Percentiles rank a stretch among this genome's conserved stretches.
These are phyloP conservation scores for Xylariales sp. DNA, from an alignment of 2,329 filamentous ascomycete species.

Conservation along the genomic window DNA sequence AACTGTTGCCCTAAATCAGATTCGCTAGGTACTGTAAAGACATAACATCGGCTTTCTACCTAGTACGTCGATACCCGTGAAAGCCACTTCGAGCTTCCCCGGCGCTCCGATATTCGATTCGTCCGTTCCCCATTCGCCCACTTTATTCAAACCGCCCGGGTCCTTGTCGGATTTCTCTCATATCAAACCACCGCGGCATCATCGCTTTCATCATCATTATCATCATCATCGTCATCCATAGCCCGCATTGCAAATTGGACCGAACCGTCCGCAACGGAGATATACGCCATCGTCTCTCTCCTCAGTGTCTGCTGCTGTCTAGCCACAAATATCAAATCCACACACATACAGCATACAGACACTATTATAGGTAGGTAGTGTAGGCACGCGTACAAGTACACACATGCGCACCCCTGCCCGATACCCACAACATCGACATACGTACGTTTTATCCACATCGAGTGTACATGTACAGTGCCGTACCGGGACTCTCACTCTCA, in stretches of 20 bases:
- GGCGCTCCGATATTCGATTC: constrained; percentile 30
- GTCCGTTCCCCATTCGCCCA: constrained; percentile 23
- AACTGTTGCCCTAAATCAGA: background rate
- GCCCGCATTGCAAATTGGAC: background rate
- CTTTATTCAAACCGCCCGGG: constrained; percentile 29
- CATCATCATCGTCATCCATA: constrained; percentile 12
- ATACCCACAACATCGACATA: constrained; percentile 27
- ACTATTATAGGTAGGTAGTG: constrained; percentile 21
- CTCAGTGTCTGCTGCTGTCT: background rate
- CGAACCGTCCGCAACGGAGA: background rate
- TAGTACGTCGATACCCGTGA: constrained; percentile 10
- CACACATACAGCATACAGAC: constrained; percentile 33
- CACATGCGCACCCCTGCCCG: constrained; percentile 25
- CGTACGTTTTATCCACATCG: constrained; percentile 30
- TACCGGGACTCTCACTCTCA: constrained; percentile 20
- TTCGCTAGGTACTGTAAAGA: background rate
- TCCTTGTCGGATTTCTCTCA: constrained; percentile 28
- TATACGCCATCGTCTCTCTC: background rate
- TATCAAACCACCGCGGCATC: constrained; percentile 26
- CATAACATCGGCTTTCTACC: background rate
- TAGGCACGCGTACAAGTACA: constrained; percentile 23
- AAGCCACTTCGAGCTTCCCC: constrained; percentile 29
- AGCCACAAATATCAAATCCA: constrained; percentile 14
- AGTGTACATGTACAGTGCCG: constrained; percentile 26
- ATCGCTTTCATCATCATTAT: constrained; percentile 31